Conservation (phyloP, 805 yeast genomes). For the Saccharomycopsis sp. region DNA sequence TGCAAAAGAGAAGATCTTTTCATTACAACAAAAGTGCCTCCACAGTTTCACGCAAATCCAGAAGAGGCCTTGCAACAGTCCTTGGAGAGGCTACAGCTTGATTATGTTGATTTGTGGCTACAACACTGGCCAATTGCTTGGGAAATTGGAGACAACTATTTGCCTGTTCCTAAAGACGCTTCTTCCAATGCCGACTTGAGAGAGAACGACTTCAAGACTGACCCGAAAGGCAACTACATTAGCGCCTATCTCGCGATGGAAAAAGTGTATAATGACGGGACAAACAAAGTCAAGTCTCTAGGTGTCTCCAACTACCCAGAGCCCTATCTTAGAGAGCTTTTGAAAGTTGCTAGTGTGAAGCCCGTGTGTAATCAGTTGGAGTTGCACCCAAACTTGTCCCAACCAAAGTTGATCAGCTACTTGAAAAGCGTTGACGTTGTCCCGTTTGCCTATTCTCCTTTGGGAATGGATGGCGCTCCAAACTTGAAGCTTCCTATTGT, state of each 20-base stretch:
- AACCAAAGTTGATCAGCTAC: conserved; percentile 33
- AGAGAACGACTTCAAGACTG: conserved; percentile 11
- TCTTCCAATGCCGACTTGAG: conserved; percentile 56
- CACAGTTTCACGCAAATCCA: conserved; percentile 69
- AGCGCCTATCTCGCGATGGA: conserved; percentile 60
- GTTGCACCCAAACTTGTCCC: conserved; percentile 49
- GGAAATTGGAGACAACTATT: conserved; percentile 44
- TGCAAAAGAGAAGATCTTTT: conserved; percentile 68
- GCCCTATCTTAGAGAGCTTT: conserved; percentile 36
- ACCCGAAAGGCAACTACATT: conserved; percentile 37
- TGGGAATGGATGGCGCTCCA: conserved; percentile 52
- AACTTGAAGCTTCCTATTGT: conserved; percentile 71
- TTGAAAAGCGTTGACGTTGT: conserved; percentile 33
- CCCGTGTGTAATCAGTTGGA: conserved; percentile 47
- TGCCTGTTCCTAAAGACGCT: too few species aligned
- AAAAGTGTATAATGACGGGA: conserved; percentile 39
- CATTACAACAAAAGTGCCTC: conserved; percentile 83
- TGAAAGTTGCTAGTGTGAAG: conserved; percentile 35
- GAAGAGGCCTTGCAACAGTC: conserved; percentile 55
- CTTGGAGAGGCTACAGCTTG: conserved; percentile 60
- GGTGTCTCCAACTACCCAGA: conserved; percentile 46
- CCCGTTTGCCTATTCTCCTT: conserved; percentile 39
- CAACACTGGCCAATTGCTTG: conserved; percentile 88
- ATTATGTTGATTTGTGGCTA: conserved; percentile 73
- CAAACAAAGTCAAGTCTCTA: conserved; percentile 37